Evolutionary conservation across 1,284 basidiomycete species (phyloP).

Genomic region (Irpex sp.): DNA sequence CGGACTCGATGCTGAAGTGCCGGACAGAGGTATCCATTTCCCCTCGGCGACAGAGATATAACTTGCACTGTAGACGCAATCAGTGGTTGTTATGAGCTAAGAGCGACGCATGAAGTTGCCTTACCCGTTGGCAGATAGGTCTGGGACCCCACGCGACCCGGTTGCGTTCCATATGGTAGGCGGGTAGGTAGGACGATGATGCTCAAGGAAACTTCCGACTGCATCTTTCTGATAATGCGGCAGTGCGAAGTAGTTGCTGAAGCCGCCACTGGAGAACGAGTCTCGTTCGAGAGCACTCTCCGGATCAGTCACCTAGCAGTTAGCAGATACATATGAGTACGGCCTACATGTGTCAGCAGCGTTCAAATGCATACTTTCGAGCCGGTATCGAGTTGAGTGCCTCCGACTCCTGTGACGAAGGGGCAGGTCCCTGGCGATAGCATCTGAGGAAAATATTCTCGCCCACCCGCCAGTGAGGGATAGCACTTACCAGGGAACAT

Average conservation of each 20-base stretch:
- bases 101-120: background rate
- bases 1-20: conserved; percentile 57
- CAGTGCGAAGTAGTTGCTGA: conserved; percentile 38
- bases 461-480: too few relatives aligned
- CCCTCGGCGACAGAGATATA: background rate
- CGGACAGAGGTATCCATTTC: conserved; percentile 16
- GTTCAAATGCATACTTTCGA: conserved; percentile 28
- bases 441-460: conserved; percentile 14
- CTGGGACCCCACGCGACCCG: background rate
- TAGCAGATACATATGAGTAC: background rate
- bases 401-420: conserved; percentile 60
- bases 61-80: background rate
- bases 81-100: background rate
- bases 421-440: conserved; percentile 36
- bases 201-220: conserved; percentile 15
- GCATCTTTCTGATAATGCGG: conserved; percentile 34
- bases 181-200: background rate
- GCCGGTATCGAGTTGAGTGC: conserved; percentile 48
- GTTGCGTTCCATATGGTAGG: background rate
- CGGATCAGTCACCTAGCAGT: conserved; percentile 33
- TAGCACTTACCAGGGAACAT: background rate
- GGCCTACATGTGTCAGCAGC: background rate
- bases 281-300: conserved; percentile 25
- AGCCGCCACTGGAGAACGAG: conserved; percentile 30
- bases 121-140: background rate